These are phyloP conservation scores for Astrephomene gubernaculifera DNA, from an alignment of 139 green algal genomes.

Conservation along the genomic window DNA sequence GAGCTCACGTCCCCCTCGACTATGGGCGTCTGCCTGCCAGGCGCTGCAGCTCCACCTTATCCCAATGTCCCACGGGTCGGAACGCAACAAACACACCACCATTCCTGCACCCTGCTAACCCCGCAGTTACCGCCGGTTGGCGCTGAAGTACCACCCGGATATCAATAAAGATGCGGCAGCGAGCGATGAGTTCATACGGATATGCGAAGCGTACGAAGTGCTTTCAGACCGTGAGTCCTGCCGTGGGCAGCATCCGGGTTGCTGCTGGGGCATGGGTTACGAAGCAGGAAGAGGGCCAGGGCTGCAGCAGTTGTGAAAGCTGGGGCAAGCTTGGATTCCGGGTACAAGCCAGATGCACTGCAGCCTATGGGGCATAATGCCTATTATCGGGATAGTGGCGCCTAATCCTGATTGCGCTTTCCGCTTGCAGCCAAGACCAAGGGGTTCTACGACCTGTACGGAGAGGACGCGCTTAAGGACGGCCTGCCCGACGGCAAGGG, in stretches of 20 bases:
- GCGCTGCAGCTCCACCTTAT: no score
- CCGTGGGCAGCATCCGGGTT: neutral
- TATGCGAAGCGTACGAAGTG: slow-evolving; percentile 84
- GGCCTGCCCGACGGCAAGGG: slow-evolving; percentile 62
- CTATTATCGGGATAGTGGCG: no score
- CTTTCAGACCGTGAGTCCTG: slow-evolving; percentile 74
- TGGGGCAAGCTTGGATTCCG: no score
- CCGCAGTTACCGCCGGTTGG: slow-evolving; percentile 75
- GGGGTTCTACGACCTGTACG: slow-evolving; percentile 80
- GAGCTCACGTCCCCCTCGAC: no score
- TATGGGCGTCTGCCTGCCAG: no score
- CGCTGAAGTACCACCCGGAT: slow-evolving; percentile 84
- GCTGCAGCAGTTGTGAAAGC: no score
- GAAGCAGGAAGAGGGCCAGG: neutral
- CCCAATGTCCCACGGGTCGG: no score
- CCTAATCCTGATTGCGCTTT: neutral
- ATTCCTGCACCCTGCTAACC: no score
- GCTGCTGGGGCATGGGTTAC: neutral
- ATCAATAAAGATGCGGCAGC: slow-evolving; percentile 59
- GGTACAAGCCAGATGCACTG: no score
- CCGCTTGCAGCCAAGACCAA: slow-evolving; percentile 73
- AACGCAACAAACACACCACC: no score
- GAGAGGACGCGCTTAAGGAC: slow-evolving; percentile 81
- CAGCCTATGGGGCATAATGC: no score
- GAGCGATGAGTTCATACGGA: slow-evolving; percentile 61